These are phyloP conservation scores for Candida hungchunana DNA, from an alignment of 805 yeast species.

Conservation along the genomic window DNA sequence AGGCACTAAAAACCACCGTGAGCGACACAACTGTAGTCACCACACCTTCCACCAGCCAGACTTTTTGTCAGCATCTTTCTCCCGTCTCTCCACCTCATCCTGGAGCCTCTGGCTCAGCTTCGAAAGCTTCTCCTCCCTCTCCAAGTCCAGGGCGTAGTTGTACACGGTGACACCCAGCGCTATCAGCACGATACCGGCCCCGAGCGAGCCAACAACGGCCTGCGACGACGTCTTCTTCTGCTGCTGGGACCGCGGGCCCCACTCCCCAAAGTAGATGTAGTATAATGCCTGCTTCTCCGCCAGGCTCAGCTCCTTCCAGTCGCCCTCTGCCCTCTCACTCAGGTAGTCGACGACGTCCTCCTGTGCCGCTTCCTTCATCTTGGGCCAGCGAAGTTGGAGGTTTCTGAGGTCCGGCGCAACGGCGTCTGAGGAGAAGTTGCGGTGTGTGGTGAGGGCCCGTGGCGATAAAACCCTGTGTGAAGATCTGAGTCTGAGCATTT, in stretches of 20 bases:
- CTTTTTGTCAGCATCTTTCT: too few species aligned
- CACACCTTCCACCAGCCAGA: too few species aligned
- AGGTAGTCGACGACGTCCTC: constrained; percentile 35
- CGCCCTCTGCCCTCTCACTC: constrained; percentile 28
- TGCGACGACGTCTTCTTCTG: constrained; percentile 11
- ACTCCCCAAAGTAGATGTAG: constrained; percentile 34
- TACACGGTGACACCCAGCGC: constrained; percentile 18
- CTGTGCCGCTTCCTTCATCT: constrained; percentile 29
- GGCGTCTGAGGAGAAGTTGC: constrained; percentile 1
- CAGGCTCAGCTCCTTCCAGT: constrained; percentile 29
- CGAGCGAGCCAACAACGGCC: constrained; percentile 16
- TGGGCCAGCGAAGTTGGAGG: constrained; percentile 29
- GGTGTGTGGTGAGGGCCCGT: constrained; percentile 2
- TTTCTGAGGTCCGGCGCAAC: constrained; percentile 29
- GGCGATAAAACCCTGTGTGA: neutral
- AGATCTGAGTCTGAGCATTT: neutral
- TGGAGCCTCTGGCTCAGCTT: neutral
- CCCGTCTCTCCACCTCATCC: constrained; percentile 4
- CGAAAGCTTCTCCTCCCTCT: constrained; percentile 14
- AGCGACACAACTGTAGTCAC: too few species aligned
- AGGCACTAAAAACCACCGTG: too few species aligned
- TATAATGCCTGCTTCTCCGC: constrained; percentile 31
- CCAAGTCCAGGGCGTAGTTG: constrained; percentile 21
- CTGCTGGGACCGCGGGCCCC: constrained; percentile 32
- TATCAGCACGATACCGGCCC: constrained; percentile 17